These are phyloP conservation scores for Ocimum tenuiflorum DNA, from an alignment of 257 asterid species.

Conservation along the genomic window DNA sequence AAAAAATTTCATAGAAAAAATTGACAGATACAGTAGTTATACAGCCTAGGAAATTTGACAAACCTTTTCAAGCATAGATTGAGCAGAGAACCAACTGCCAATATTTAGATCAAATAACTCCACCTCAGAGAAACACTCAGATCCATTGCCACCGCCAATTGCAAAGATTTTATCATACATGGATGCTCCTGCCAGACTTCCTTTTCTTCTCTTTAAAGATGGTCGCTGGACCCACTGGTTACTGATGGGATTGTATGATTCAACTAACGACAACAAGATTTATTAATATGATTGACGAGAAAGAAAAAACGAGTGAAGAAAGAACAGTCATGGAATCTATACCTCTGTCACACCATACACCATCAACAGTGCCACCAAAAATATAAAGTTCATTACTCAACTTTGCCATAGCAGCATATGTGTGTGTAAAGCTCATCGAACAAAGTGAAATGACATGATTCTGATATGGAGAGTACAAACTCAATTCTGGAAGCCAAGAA, in stretches of 20 bases:
- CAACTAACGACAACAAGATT: constrained; percentile 42
- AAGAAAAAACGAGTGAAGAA: not conserved
- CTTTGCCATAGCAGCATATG: constrained; percentile 40
- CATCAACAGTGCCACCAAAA: constrained; percentile 45
- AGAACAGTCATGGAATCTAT: constrained; percentile 4
- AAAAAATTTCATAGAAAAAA: not conserved
- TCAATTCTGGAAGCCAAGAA: constrained; percentile 35
- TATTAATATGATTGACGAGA: constrained; percentile 5
- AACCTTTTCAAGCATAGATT: constrained; percentile 65
- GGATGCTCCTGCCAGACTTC: constrained; percentile 48
- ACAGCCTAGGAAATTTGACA: not conserved
- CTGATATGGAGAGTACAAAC: constrained; percentile 34
- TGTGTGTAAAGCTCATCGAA: constrained; percentile 38
- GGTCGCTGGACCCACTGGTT: constrained; percentile 47
- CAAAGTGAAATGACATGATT: constrained; percentile 34
- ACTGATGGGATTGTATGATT: constrained; percentile 46
- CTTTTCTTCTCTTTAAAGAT: constrained; percentile 41
- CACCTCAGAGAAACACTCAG: constrained; percentile 52
- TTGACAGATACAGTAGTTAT: not conserved
- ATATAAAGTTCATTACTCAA: constrained; percentile 48
- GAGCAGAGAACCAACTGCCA: constrained; percentile 52
- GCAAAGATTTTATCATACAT: constrained; percentile 40
- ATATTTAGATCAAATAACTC: constrained; percentile 42
- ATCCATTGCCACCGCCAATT: constrained; percentile 65
- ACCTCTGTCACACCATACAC: constrained; percentile 56